Conservation (phyloP, 164 flowering plant genomes). For the Cinnamomum micranthum region DNA sequence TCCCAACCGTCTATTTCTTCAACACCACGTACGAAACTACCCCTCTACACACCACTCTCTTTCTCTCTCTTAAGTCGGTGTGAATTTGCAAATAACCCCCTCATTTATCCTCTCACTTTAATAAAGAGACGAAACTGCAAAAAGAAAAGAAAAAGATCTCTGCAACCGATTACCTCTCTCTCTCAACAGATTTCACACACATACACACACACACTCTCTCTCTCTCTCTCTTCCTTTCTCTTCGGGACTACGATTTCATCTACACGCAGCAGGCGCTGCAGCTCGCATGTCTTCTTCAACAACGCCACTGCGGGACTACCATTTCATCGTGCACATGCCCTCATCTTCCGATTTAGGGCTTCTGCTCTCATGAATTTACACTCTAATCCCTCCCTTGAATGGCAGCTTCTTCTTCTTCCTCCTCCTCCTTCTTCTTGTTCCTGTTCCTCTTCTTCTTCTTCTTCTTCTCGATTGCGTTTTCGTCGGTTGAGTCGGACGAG, state of each 20-base stretch:
- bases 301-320: not conserved
- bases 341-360: not conserved
- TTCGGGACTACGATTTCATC: no score
- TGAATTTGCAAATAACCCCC: not conserved
- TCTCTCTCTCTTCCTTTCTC: not conserved
- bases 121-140: not conserved
- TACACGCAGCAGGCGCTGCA: not conserved
- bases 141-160: not conserved
- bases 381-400: not conserved
- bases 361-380: not conserved
- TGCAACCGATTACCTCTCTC: not conserved
- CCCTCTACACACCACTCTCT: no score
- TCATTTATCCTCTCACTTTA: not conserved
- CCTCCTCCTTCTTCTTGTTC: conserved; percentile 4
- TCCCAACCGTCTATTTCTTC: no score
- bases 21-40: no score
- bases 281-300: not conserved
- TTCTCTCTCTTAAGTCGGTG: no score
- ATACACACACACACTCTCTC: not conserved
- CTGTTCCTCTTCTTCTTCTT: conserved; percentile 7
- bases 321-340: not conserved
- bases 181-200: not conserved
- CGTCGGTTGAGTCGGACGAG: conserved; percentile 6
- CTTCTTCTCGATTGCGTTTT: not conserved
- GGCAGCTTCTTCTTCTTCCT: not conserved